Evolutionary conservation across 768 basidiomycete genomes (phyloP).

Genomic region (Kwoniella europaea): DNA sequence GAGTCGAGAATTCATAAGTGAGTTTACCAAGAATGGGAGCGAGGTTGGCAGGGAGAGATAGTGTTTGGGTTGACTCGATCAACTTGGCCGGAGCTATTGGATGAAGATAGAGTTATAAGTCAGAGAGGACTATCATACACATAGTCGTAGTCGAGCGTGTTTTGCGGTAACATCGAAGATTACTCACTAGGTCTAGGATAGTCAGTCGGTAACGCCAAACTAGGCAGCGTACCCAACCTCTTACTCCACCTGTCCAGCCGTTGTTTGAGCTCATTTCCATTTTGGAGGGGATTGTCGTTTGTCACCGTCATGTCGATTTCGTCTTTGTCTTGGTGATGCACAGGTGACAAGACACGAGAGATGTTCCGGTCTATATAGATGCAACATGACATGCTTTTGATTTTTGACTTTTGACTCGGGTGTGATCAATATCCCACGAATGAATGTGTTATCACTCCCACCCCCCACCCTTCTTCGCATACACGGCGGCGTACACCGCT

Average conservation of each 20-base stretch:
- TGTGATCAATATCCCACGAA: too few relatives aligned
- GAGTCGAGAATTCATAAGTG: constrained; percentile 62
- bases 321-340: not conserved
- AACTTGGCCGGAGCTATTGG: constrained; percentile 67
- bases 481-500: not conserved
- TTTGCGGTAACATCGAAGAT: not conserved
- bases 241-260: constrained; percentile 57
- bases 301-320: not conserved
- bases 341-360: too few relatives aligned
- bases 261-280: constrained; percentile 6
- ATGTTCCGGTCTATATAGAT: not conserved
- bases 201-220: constrained; percentile 91
- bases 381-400: too few relatives aligned
- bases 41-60: constrained; percentile 70
- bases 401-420: too few relatives aligned
- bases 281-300: not conserved
- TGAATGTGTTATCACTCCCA: not conserved
- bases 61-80: constrained; percentile 79
- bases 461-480: too few relatives aligned
- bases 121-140: not conserved
- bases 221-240: constrained; percentile 78
- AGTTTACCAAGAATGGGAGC: constrained; percentile 81
- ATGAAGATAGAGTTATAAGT: not conserved
- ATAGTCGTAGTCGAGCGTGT: too few relatives aligned
- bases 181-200: constrained; percentile 74